Base-by-base conservation (phyloP, 768 basidiomycete genomes). In the Daedalea quercina region DNA sequence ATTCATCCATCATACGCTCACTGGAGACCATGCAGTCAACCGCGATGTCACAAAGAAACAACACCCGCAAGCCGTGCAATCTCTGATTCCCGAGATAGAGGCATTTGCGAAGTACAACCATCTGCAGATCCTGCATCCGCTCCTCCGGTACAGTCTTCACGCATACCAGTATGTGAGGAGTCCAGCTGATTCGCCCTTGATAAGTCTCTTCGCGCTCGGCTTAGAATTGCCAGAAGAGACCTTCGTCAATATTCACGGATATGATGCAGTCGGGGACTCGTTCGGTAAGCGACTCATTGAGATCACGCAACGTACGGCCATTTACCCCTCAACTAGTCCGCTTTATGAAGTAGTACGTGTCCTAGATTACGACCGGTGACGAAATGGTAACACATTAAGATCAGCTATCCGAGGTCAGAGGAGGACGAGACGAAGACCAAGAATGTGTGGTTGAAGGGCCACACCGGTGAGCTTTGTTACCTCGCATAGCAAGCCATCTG, bases 61-160 rank as follows among this genome's bases (percentile, higher is more conserved):
- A 22, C 82, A 85, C 53, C 83, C 83, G 0, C 66, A 69, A 31
- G 67, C 69, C 0, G 41, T 84, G 25, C 70, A 76, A 7, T 77
- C 80, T 2, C 73, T 79, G 47, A 63, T 83, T 0, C 74, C 75
- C 1, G 80, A 83, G 55, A 73, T 84, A 22, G 69, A 72, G 15
- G 72, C 66, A 0, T 83, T 84, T 50, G 68, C 72, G 17, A 67
- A 68, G 44, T 70, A 78, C 52, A 81, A 76, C 42, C 81, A 84
- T 56, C 67, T 72, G 35, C 70, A 78, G 11, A 69, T 84, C 13
- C 57, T 84, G 7, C 71, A 78, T 60, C 73, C 76, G 0, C 61
- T 79, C 25, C 61, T 82, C 31, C 67, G 74, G 76, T 76, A 37
- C 12, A 57, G 47, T 17, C 17, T 4, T 54, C 47, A 19, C 4